Base-by-base conservation (phyloP, 768 basidiomycete species). In the Tephrocybe sp. region DNA sequence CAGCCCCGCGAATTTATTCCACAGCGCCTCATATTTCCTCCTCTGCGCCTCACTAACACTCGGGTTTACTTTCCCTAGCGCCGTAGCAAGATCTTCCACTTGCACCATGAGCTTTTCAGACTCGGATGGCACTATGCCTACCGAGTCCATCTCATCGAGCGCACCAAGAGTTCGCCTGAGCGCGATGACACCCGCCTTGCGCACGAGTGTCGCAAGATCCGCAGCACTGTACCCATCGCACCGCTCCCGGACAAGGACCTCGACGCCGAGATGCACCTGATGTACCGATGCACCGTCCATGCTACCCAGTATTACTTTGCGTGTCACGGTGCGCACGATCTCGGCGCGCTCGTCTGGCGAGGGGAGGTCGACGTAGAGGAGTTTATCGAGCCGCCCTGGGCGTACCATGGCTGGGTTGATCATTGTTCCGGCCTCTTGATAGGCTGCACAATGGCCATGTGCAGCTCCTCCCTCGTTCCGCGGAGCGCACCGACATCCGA, bases 321-420 rank as follows among this genome's bases (percentile, higher is more conserved):
- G 75, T 28, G 78, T 75, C 60, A 95, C 74, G 4, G 92, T 94
- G 36, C 83, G 76, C 39, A 94, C 64, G 52, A 98, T 96, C 64
- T 97, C 94, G 5, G 77, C 80, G 18, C 93, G 84, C 66, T 95
- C 95, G 24, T 69, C 62, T 0, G 84, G 55, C 0, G 75, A 70
- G 18, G 94, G 95, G 0, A 96, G 75, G 67, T 96, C 94, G 59
- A 97, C 92, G 60, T 94, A 98, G 35, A 97, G 77, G 5, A 96
- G 78, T 65, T 97, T 97, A 71, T 97, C 95, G 9, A 98, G 79
- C 9, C 95, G 82, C 0, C 95, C 94, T 0, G 95, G 95, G n/a
- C 94, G 88, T 44, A 92, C 91, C 93, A 96, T 95, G 6, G 95
- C 94, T 1, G 94, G 95, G 63, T 98, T 94, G 52, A 97, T 94